Conservation (phyloP, 2,329 filamentous ascomycete species). For the Pseudovirgaria hyperparasitica region DNA sequence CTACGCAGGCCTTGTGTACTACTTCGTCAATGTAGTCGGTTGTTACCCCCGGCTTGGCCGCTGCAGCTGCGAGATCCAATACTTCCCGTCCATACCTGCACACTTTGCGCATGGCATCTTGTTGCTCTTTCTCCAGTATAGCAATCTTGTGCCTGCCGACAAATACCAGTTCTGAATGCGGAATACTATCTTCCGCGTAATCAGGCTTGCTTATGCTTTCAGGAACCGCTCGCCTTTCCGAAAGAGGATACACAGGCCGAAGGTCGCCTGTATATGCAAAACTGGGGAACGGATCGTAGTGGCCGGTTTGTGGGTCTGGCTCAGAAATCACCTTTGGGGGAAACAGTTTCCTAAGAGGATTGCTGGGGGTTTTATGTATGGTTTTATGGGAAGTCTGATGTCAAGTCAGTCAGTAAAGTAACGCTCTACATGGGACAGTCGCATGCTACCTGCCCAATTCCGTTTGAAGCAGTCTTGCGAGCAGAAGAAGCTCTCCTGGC, state of each 20-base stretch:
- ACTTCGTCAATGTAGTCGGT: constrained; percentile 93
- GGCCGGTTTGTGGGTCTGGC: constrained; percentile 79
- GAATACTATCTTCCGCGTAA: constrained; percentile 75
- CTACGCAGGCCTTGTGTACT: constrained; percentile 87
- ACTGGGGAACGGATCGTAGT: constrained; percentile 83
- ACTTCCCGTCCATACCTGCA: constrained; percentile 82
- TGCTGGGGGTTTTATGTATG: constrained; percentile 70
- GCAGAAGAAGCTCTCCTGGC: constrained; percentile 90
- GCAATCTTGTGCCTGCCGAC: constrained; percentile 68
- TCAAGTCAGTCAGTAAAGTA: constrained; percentile 11
- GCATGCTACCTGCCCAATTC: constrained; percentile 69
- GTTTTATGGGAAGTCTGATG: constrained; percentile 67
- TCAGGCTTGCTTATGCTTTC: constrained; percentile 73
- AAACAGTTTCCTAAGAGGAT: constrained; percentile 59
- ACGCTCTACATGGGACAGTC: constrained; percentile 3
- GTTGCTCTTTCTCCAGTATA: constrained; percentile 64
- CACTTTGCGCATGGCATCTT: constrained; percentile 86
- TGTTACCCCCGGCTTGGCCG: constrained; percentile 77
- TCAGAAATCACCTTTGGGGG: constrained; percentile 76
- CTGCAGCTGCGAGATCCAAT: constrained; percentile 78
- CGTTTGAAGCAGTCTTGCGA: constrained; percentile 98
- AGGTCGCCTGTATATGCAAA: constrained; percentile 72
- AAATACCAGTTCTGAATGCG: constrained; percentile 50
- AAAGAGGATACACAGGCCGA: constrained; percentile 61
- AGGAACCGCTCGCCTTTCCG: constrained; percentile 43